Evolutionary conservation across 108 stramenopile species (phyloP).

Genomic region (Asterionellopsis glacialis): DNA sequence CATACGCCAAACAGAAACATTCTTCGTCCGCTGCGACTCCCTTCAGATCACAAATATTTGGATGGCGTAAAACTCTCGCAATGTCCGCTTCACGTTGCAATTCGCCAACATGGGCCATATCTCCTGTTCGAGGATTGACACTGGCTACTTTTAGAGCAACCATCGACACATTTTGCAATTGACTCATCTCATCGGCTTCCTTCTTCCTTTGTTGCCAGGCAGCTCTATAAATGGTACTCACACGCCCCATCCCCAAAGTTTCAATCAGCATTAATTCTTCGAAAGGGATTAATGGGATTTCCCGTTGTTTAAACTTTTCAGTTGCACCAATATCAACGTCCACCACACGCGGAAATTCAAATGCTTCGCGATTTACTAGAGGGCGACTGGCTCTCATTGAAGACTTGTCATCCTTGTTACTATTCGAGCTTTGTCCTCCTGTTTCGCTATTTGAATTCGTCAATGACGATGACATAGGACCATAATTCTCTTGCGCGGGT

Average conservation of each 20-base stretch:
- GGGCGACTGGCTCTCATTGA: background rate
- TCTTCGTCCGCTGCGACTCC: conserved; percentile 13
- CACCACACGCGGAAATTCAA: background rate
- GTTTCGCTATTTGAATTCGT: too few species aligned
- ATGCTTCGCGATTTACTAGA: conserved; percentile 8
- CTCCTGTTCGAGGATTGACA: conserved; percentile 17
- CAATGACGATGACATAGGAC: too few species aligned
- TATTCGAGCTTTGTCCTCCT: too few species aligned
- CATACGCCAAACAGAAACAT: conserved; percentile 34
- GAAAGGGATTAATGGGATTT: conserved; percentile 29
- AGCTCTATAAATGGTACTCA: conserved; percentile 32
- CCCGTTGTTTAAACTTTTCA: background rate
- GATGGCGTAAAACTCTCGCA: conserved; percentile 28
- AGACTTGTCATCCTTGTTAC: too few species aligned
- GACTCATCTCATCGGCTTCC: background rate
- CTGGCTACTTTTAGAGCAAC: conserved; percentile 31
- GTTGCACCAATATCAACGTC: background rate
- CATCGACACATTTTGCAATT: conserved; percentile 11
- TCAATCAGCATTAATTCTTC: conserved; percentile 41
- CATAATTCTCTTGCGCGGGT: too few species aligned
- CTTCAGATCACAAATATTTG: conserved; percentile 34
- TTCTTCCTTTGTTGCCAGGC: conserved; percentile 16
- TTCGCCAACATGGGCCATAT: conserved; percentile 20
- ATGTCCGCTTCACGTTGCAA: conserved; percentile 29
- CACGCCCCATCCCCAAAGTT: conserved; percentile 30